Evolutionary conservation across 2,329 filamentous ascomycete species (phyloP).

Genomic region (Sclerotinia spermophila): DNA sequence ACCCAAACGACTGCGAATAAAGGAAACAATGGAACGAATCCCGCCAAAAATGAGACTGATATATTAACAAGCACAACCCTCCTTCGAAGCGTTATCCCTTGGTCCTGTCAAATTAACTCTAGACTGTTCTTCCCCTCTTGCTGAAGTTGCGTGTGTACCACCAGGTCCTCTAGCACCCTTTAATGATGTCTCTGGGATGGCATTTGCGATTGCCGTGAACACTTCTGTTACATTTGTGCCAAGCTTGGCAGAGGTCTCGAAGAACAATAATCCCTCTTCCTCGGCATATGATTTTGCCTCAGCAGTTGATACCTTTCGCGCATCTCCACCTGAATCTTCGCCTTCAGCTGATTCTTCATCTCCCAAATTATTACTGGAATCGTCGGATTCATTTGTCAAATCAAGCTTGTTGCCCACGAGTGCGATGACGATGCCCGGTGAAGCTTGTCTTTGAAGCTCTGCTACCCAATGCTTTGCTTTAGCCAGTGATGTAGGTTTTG

Average conservation of each 20-base stretch:
- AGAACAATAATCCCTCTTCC: slow-evolving; percentile 90
- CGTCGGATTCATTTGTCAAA: slow-evolving; percentile 61
- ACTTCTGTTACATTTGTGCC: slow-evolving; percentile 92
- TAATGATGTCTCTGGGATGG: slow-evolving; percentile 92
- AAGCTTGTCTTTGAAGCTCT: slow-evolving; percentile 92
- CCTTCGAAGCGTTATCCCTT: slow-evolving; percentile 73
- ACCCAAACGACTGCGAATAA: slow-evolving; percentile 21
- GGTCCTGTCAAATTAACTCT: slow-evolving; percentile 79
- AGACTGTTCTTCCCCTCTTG: slow-evolving; percentile 62
- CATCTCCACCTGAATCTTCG: slow-evolving; percentile 65
- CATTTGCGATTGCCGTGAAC: slow-evolving; percentile 96
- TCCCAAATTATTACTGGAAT: slow-evolving; percentile 47
- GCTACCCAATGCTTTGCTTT: slow-evolving; percentile 99
- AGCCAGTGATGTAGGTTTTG: slow-evolving; percentile 88
- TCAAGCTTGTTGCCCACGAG: slow-evolving; percentile 97
- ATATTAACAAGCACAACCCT: slow-evolving; percentile 79
- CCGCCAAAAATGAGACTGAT: slow-evolving; percentile 19
- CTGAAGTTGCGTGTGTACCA: slow-evolving; percentile 50
- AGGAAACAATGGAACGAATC: slow-evolving; percentile 22
- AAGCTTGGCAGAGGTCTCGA: slow-evolving; percentile 97
- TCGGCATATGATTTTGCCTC: slow-evolving; percentile 93
- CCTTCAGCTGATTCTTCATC: slow-evolving; percentile 47
- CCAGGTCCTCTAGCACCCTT: slow-evolving; percentile 80
- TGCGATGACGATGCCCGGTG: slow-evolving; percentile 93
- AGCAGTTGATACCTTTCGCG: slow-evolving; percentile 82